Percentiles rank a stretch among this genome's conserved stretches.
phyloP scores from a whole-genome alignment of 139 green algal genomes.

The Picochlorum sp. region DNA sequence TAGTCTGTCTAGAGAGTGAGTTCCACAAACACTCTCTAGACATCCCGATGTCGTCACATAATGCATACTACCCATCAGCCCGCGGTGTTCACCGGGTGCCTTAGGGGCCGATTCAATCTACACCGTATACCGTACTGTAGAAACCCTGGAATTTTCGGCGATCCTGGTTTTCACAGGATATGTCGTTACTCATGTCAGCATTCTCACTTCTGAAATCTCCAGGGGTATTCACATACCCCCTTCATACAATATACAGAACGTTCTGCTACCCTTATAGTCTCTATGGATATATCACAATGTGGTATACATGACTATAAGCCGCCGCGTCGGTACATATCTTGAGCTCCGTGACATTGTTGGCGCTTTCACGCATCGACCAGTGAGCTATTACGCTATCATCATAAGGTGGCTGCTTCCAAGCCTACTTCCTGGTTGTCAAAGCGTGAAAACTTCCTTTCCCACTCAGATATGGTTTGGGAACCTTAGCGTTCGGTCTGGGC shows the following conservation, averaged over 20 bases:
- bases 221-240: constrained; percentile 22
- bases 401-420: constrained; percentile 62
- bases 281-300: neutral
- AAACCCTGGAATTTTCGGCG: constrained; percentile 51
- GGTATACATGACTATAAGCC: constrained; percentile 8
- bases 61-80: constrained; percentile 23
- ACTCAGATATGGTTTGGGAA: constrained; percentile 45
- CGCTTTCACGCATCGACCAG: constrained; percentile 40
- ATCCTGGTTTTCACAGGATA: constrained; percentile 47
- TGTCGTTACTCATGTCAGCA: constrained; percentile 63
- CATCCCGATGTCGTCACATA: neutral
- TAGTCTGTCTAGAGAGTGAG: too few species aligned
- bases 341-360: constrained; percentile 57
- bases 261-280: constrained; percentile 41
- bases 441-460: constrained; percentile 44
- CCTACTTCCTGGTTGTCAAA: constrained; percentile 49
- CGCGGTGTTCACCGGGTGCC: constrained; percentile 18
- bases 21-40: too few species aligned
- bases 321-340: constrained; percentile 45
- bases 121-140: constrained; percentile 33
- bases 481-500: constrained; percentile 55
- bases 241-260: constrained; percentile 38
- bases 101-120: constrained; percentile 53
- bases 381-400: constrained; percentile 66
- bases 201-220: constrained; percentile 51